A percentile compares a stretch with the other conserved stretches of the same genome.
phyloP scores from a whole-genome alignment of 805 yeast species.

The Pichia sporocuriosa region DNA sequence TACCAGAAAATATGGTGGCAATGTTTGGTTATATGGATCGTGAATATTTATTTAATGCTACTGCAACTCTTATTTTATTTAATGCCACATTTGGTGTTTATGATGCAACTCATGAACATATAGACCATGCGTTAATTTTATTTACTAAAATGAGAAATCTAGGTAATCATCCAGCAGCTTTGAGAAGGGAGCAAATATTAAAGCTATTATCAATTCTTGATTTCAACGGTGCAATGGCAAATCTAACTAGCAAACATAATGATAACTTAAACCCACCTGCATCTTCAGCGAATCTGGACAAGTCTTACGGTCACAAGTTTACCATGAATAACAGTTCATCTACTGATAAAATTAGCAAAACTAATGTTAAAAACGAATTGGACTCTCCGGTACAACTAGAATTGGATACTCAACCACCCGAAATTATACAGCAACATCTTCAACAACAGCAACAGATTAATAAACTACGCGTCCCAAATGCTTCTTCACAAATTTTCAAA shows the following conservation, averaged over 20 bases:
- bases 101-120: constrained; percentile 62
- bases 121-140: constrained; percentile 64
- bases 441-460: background rate
- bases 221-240: constrained; percentile 58
- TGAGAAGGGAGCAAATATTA: constrained; percentile 64
- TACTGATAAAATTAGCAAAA: too few relatives aligned
- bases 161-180: constrained; percentile 76
- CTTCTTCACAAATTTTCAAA: too few relatives aligned
- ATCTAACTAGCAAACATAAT: constrained; percentile 50
- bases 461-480: background rate
- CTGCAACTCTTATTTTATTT: constrained; percentile 65
- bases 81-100: constrained; percentile 79
- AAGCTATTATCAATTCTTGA: constrained; percentile 60
- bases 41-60: constrained; percentile 70
- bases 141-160: constrained; percentile 70
- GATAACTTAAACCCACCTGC: constrained; percentile 34
- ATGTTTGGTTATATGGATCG: constrained; percentile 83
- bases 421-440: too few relatives aligned
- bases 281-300: constrained; percentile 17
- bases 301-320: constrained; percentile 10
- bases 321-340: background rate
- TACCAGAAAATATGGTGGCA: constrained; percentile 78
- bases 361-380: too few relatives aligned
- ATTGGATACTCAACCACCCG: too few relatives aligned
- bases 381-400: too few relatives aligned